Conservation (phyloP, 306 rosid species). For the Neltuma alba region DNA sequence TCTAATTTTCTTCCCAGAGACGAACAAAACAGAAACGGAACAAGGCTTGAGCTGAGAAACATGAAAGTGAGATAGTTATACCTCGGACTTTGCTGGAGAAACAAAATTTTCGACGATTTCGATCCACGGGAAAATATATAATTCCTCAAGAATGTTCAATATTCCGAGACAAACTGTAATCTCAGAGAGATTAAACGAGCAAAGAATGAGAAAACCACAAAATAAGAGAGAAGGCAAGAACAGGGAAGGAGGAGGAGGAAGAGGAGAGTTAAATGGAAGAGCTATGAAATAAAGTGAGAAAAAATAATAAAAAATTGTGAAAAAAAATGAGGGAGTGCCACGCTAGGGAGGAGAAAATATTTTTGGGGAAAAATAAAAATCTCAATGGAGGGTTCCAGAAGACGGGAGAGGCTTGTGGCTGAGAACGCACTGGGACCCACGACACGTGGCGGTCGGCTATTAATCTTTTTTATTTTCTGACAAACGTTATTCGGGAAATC, state of each 20-base stretch:
- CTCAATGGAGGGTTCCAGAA: constrained; percentile 60
- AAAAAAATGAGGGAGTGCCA: constrained; percentile 49
- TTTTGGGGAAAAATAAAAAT: constrained; percentile 1
- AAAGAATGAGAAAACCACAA: constrained; percentile 1
- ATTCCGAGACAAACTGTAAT: constrained; percentile 35
- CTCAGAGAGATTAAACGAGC: constrained; percentile 23
- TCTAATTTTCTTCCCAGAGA: background rate
- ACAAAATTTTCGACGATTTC: constrained; percentile 21
- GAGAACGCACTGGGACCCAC: constrained; percentile 39
- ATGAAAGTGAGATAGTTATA: background rate
- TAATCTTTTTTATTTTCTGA: constrained; percentile 9
- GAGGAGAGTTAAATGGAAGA: constrained; percentile 19
- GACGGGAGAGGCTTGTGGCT: constrained; percentile 64
- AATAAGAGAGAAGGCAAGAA: constrained; percentile 28
- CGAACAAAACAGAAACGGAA: constrained; percentile 10
- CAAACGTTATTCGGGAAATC: constrained; percentile 25
- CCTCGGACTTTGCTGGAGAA: constrained; percentile 39
- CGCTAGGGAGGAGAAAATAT: constrained; percentile 39
- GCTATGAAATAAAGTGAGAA: constrained; percentile 5
- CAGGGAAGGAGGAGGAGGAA: constrained; percentile 5
- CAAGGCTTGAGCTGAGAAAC: background rate
- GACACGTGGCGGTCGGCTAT: constrained; percentile 58
- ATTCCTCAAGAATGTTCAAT: constrained; percentile 27
- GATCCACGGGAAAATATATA: constrained; percentile 12
- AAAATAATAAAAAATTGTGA: background rate